Base-by-base conservation (phyloP, 2,329 filamentous ascomycete genomes). In the Biscogniauxia mediterranea region DNA sequence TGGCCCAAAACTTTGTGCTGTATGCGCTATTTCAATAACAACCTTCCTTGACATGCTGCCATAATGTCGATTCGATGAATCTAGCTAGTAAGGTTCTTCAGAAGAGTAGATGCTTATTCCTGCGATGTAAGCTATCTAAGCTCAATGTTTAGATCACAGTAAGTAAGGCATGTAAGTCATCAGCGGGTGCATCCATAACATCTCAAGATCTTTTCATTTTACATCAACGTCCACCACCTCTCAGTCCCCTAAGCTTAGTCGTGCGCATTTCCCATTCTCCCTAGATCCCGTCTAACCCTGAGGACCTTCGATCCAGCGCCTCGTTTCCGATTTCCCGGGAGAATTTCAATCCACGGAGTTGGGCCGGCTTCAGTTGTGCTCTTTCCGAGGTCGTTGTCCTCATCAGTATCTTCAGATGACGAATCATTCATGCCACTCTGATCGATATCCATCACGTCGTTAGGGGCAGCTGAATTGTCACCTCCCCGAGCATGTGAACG, bases 221-320 rank as follows among this genome's bases (percentile, higher is more conserved):
- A 32, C 28, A n/a, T 54, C 50, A 17, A 25, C 9, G 25, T 11
- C 5, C 6, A n/a, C 3, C 17, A 46, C 6, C 5, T 46, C 15
- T n/a, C 15, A n/a, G 38, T n/a, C 15, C 6, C 15, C 17, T n/a
- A n/a, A 2, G 4, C 17, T 62, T 54, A 69, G 5, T 64, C 63
- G 25, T 52, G 60, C 46, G 26, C 55, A 46, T 69, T 61, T 53
- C 69, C 63, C 61, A 65, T 71, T 50, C 78, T 77, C 8, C 87
- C 86, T 6, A 89, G 73, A 72, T 89, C 86, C 65, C 86, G 82
- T 60, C 87, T 79, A 11, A 89, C 86, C 63, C 85, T 81, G 86
- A 86, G 89, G 9, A 86, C 84, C 56, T 80, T 80, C 3, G 84
- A 85, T 15, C 86, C 87, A 11, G 82, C 79, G 4, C 83, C 82